These are phyloP conservation scores for Colletotrichum sansevieriae DNA, from an alignment of 2,329 filamentous ascomycete species.

Conservation along the genomic window DNA sequence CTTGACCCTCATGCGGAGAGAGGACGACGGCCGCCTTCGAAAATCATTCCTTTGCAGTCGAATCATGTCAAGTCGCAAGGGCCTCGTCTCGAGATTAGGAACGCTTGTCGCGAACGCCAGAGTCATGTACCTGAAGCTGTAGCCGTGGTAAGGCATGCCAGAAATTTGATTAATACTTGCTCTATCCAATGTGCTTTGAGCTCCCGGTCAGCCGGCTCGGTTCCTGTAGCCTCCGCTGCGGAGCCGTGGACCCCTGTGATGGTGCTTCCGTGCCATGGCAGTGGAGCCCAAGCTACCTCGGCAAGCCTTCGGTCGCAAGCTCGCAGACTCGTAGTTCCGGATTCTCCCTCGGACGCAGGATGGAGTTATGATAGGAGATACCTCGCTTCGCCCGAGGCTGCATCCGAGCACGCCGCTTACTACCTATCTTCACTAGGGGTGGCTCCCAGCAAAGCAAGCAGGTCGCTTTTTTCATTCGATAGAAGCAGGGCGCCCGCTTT, in stretches of 20 bases:
- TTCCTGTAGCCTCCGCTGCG: slow-evolving; percentile 10
- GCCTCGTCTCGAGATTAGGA: slow-evolving; percentile 15
- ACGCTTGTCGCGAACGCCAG: slow-evolving; percentile 12
- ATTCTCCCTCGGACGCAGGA: slow-evolving; percentile 28
- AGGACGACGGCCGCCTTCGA: neutral
- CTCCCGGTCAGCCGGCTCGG: no score
- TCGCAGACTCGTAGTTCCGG: slow-evolving; percentile 40
- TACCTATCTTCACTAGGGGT: no score
- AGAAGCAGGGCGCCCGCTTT: no score
- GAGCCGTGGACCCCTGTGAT: slow-evolving; percentile 21
- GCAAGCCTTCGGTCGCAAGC: slow-evolving; percentile 40
- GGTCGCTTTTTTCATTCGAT: no score
- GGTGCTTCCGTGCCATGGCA: slow-evolving; percentile 18
- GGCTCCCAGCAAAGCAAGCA: no score
- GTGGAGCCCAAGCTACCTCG: slow-evolving; percentile 25
- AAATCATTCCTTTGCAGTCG: neutral
- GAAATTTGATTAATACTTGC: neutral
- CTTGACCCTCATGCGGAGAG: slow-evolving; percentile 1
- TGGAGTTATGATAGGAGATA: slow-evolving; percentile 43
- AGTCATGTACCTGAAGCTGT: slow-evolving; percentile 25
- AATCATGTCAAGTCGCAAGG: slow-evolving; percentile 6
- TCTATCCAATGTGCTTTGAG: no score
- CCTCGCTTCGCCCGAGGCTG: slow-evolving; percentile 5
- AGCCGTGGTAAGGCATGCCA: slow-evolving; percentile 8
- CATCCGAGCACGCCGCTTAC: slow-evolving; percentile 28